phyloP scores from a whole-genome alignment of 257 asterid genomes.

The Vinca minor region DNA sequence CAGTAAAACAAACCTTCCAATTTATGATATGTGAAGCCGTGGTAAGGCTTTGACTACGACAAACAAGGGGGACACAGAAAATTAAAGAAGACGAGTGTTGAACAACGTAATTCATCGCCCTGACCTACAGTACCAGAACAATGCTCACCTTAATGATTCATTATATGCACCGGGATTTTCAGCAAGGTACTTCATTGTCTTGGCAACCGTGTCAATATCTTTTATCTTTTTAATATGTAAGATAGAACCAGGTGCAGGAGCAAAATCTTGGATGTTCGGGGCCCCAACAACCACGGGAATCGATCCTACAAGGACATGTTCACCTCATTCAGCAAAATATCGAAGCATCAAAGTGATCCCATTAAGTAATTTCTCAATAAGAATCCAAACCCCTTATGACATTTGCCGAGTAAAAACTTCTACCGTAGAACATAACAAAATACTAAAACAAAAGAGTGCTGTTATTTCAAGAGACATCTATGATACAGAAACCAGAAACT shows the following conservation, averaged over 20 bases:
- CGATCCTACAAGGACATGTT: constrained; percentile 39
- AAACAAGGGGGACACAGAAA: background rate
- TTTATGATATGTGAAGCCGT: background rate
- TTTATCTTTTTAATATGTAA: constrained; percentile 66
- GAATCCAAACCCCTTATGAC: background rate
- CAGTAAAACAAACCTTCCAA: background rate
- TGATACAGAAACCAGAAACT: background rate
- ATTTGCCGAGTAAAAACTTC: background rate
- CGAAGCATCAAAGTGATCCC: constrained; percentile 2
- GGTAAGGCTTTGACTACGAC: background rate
- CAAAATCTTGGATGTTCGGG: constrained; percentile 85
- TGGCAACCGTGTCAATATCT: constrained; percentile 64
- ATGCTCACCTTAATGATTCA: constrained; percentile 60
- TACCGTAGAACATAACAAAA: background rate
- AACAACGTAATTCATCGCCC: background rate
- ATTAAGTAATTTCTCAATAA: background rate
- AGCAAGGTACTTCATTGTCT: constrained; percentile 70
- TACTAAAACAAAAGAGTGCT: background rate
- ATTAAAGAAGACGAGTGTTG: background rate
- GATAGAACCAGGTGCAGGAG: constrained; percentile 64
- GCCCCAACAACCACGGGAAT: constrained; percentile 94
- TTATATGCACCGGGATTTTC: constrained; percentile 66
- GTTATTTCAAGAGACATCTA: background rate
- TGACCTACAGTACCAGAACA: background rate
- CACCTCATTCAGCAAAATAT: constrained; percentile 18